phyloP scores from a whole-genome alignment of 139 green algal species.

The Eudorina sp. region DNA sequence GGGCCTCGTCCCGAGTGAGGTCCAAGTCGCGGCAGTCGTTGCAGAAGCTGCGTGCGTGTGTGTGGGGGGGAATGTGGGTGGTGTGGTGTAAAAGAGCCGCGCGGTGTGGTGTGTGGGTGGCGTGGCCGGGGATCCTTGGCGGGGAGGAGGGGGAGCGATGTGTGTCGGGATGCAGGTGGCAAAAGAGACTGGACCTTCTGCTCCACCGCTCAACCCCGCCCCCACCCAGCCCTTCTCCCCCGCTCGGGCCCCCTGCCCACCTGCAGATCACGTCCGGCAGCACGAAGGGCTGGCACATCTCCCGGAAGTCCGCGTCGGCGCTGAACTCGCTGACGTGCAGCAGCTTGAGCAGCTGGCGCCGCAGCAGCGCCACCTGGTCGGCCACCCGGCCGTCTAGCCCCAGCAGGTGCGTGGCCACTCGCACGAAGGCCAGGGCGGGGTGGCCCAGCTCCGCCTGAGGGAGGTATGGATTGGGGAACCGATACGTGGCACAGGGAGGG shows the following conservation, averaged over 20 bases:
- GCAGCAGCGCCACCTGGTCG: slow-evolving; percentile 78
- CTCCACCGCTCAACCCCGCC: too few species aligned
- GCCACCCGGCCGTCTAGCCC: slow-evolving; percentile 76
- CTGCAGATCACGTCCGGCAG: slow-evolving; percentile 91
- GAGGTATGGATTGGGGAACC: background rate
- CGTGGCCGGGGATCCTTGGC: too few species aligned
- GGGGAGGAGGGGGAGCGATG: too few species aligned
- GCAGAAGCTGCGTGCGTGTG: slow-evolving; percentile 73
- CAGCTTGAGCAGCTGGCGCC: slow-evolving; percentile 86
- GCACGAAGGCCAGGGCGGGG: slow-evolving; percentile 90
- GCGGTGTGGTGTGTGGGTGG: too few species aligned
- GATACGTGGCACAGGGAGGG: too few species aligned
- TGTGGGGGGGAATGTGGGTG: background rate
- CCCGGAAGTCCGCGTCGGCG: slow-evolving; percentile 76
- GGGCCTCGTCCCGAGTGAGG: slow-evolving; percentile 84
- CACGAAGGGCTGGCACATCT: slow-evolving; percentile 89
- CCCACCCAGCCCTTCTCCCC: too few species aligned
- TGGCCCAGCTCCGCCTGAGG: slow-evolving; percentile 78
- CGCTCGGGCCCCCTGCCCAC: slow-evolving; percentile 43
- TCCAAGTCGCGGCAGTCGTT: slow-evolving; percentile 94
- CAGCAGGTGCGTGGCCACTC: slow-evolving; percentile 81
- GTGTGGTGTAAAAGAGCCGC: too few species aligned
- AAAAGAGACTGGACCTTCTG: too few species aligned
- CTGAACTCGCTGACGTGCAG: slow-evolving; percentile 90
- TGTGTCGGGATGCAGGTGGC: too few species aligned